Evolutionary conservation across 78 protist genomes (phyloP).

Genomic region (Bodo saltans): DNA sequence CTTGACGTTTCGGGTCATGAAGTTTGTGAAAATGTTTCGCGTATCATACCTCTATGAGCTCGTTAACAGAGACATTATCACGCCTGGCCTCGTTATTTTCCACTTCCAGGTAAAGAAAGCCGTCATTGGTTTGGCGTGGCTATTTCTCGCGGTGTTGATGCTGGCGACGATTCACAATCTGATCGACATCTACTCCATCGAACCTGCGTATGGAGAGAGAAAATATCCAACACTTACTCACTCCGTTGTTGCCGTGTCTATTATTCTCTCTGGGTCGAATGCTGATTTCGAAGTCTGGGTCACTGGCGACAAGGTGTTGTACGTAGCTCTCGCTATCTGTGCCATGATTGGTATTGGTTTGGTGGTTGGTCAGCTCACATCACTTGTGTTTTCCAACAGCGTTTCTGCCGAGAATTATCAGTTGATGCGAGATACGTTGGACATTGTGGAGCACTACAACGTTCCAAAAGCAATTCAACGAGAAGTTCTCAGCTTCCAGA

Average conservation of each 20-base stretch:
- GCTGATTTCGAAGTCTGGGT: neutral
- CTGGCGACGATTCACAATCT: neutral
- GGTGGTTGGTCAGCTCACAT: neutral
- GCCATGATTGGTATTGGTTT: neutral
- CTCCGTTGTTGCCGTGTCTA: neutral
- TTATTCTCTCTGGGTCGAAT: neutral
- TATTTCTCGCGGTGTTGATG: neutral
- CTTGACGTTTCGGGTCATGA: neutral
- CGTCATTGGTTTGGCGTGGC: neutral
- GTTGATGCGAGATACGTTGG: conserved; percentile 1
- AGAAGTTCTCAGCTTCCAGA: conserved; percentile 10
- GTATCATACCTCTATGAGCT: neutral
- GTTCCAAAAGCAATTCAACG: neutral
- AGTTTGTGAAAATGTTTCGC: neutral
- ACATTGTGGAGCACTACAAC: neutral
- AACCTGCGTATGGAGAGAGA: no score
- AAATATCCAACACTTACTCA: neutral
- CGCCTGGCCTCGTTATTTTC: neutral
- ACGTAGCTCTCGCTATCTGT: neutral
- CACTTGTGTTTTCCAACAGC: neutral
- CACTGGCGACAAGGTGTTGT: neutral
- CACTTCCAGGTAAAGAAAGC: neutral
- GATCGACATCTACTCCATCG: neutral
- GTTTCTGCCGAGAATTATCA: neutral
- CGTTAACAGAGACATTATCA: neutral